Evolutionary conservation across 805 yeast genomes (phyloP).

Genomic region (Metschnikowia santaceciliae): DNA sequence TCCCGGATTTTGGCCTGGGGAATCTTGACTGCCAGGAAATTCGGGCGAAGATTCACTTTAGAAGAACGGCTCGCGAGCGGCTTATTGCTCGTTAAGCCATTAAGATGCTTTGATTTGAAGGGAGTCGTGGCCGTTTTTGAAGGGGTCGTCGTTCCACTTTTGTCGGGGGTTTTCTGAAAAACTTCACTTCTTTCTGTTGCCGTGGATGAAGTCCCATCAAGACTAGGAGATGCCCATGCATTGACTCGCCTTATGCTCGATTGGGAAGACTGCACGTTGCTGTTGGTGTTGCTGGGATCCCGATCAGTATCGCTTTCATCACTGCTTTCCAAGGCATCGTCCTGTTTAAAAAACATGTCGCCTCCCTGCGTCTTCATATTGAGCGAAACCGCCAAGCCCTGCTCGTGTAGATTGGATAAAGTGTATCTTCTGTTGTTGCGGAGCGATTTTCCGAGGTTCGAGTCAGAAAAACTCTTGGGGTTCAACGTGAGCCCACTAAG

Average conservation of each 20-base stretch:
- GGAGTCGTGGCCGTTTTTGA: conserved; percentile 1
- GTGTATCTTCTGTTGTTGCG: conserved; percentile 42
- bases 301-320: conserved; percentile 25
- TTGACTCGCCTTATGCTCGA: background rate
- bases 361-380: conserved; percentile 61
- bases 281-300: conserved; percentile 10
- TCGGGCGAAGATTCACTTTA: conserved; percentile 46
- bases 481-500: conserved; percentile 20
- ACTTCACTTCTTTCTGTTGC: background rate
- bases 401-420: conserved; percentile 63
- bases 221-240: background rate
- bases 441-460: conserved; percentile 15
- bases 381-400: conserved; percentile 65
- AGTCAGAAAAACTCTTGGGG: conserved; percentile 14
- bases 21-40: conserved; percentile 66
- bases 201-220: background rate
- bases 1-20: conserved; percentile 66
- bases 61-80: conserved; percentile 32
- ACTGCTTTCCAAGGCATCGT: conserved; percentile 21
- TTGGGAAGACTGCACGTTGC: conserved; percentile 1
- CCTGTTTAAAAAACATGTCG: conserved; percentile 25
- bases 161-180: background rate
- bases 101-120: conserved; percentile 3
- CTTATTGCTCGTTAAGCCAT: conserved; percentile 16
- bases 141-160: background rate